Evolutionary conservation across 73 alveolate genomes (phyloP).

Genomic region (Effrenium voratum): DNA sequence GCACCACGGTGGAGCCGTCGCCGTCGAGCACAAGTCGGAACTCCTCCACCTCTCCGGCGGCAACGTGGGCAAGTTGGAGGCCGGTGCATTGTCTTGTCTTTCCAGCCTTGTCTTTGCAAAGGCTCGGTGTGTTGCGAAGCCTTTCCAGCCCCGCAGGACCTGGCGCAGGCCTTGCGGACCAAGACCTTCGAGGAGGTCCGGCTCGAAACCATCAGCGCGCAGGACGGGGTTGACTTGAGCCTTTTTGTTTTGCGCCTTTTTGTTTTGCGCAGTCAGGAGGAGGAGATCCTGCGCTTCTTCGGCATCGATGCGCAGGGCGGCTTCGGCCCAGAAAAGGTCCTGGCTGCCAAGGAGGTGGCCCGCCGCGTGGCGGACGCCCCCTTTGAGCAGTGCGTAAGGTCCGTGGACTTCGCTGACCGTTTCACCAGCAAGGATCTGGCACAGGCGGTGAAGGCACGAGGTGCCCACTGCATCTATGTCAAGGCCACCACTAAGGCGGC

Average conservation of each 20-base stretch:
- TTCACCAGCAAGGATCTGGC: constrained; percentile 31
- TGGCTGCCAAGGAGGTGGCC: constrained; percentile 69
- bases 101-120: not conserved
- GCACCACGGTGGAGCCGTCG: constrained; percentile 64
- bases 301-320: constrained; percentile 59
- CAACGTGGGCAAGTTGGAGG: constrained; percentile 31
- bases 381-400: not conserved
- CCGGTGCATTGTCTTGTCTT: not conserved
- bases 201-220: constrained; percentile 18
- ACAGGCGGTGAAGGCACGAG: constrained; percentile 8
- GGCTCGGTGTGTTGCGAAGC: constrained; percentile 13
- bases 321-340: constrained; percentile 63
- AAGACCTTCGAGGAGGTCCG: constrained; percentile 25
- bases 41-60: constrained; percentile 73
- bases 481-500: not conserved
- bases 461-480: constrained; percentile 43
- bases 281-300: not conserved
- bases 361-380: constrained; percentile 69
- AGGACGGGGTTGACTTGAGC: constrained; percentile 25
- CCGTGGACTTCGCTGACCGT: constrained; percentile 14
- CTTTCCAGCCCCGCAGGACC: constrained; percentile 21
- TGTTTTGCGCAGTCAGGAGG: not conserved
- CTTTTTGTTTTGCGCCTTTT: not conserved
- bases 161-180: not conserved
- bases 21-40: constrained; percentile 70